Evolutionary conservation across 1,139 yeast genomes (phyloP).

Genomic region (Magnusiomyces ingens): DNA sequence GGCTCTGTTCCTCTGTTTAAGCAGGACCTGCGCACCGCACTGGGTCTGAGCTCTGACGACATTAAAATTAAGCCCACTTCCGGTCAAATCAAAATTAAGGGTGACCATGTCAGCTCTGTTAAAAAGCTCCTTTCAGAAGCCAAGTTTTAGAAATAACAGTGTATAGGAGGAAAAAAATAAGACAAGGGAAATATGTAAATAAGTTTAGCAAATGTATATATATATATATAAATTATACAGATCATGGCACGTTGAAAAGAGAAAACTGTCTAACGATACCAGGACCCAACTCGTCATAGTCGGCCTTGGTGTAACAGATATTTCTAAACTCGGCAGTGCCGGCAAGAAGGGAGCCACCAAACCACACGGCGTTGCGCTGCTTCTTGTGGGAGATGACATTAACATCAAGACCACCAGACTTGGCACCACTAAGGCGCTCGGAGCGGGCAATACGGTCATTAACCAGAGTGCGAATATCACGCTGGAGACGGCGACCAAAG

Average conservation of each 20-base stretch:
- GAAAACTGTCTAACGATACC: slow-evolving; percentile 95
- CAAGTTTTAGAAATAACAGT: slow-evolving; percentile 1
- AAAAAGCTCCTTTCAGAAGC: slow-evolving; percentile 19
- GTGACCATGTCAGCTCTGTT: slow-evolving; percentile 25
- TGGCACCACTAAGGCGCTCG: slow-evolving; percentile 67
- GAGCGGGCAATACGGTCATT: slow-evolving; percentile 81
- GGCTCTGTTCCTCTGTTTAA: slow-evolving; percentile 30
- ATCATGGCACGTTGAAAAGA: slow-evolving; percentile 75
- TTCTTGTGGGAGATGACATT: slow-evolving; percentile 95
- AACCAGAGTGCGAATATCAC: slow-evolving; percentile 83
- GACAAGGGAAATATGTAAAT: too few relatives aligned
- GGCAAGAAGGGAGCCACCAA: slow-evolving; percentile 94
- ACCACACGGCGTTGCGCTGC: slow-evolving; percentile 99
- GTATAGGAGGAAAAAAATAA: background rate
- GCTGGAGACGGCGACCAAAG: slow-evolving; percentile 93
- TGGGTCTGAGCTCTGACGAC: slow-evolving; percentile 25
- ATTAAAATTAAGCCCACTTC: slow-evolving; percentile 32
- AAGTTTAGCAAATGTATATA: too few relatives aligned
- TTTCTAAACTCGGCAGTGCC: slow-evolving; percentile 95
- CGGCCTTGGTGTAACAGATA: slow-evolving; percentile 94
- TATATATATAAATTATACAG: too few relatives aligned
- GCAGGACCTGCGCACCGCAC: slow-evolving; percentile 25
- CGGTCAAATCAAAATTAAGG: slow-evolving; percentile 29
- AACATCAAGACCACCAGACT: slow-evolving; percentile 92
- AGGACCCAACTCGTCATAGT: slow-evolving; percentile 97